Conservation (phyloP, 345 rosid species). For the Linum lewisii region DNA sequence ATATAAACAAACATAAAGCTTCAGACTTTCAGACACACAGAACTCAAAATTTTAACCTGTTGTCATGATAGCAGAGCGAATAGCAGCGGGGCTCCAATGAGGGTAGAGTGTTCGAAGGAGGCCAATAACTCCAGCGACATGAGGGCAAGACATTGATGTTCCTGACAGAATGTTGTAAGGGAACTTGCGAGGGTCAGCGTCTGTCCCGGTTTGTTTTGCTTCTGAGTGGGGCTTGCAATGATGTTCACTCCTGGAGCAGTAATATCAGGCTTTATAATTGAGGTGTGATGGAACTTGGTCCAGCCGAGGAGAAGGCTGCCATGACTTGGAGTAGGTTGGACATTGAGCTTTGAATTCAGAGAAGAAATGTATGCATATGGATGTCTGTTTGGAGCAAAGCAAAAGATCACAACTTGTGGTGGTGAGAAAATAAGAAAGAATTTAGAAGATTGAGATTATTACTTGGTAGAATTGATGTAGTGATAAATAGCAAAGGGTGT, state of each 20-base stretch:
- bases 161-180: slow-evolving; percentile 43
- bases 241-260: slow-evolving; percentile 77
- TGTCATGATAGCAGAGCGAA: slow-evolving; percentile 35
- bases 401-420: not conserved
- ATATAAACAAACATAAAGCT: no score
- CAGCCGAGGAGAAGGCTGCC: slow-evolving; percentile 57
- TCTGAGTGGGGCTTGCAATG: slow-evolving; percentile 44
- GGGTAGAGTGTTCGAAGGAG: slow-evolving; percentile 68
- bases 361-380: slow-evolving; percentile 38
- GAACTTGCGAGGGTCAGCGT: slow-evolving; percentile 27
- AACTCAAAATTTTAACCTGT: slow-evolving; percentile 25
- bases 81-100: slow-evolving; percentile 76
- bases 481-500: slow-evolving; percentile 34
- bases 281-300: slow-evolving; percentile 52
- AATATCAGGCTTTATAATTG: slow-evolving; percentile 74
- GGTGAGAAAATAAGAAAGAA: not conserved
- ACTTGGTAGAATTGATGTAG: slow-evolving; percentile 36
- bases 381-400: slow-evolving; percentile 20
- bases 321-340: slow-evolving; percentile 56
- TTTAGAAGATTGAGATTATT: not conserved
- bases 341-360: slow-evolving; percentile 12
- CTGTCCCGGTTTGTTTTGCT: slow-evolving; percentile 29
- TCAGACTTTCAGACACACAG: no score
- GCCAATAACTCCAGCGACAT: slow-evolving; percentile 64
- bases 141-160: slow-evolving; percentile 92